Evolutionary conservation across 805 yeast genomes (phyloP).

Genomic region (Candida wancherniae): DNA sequence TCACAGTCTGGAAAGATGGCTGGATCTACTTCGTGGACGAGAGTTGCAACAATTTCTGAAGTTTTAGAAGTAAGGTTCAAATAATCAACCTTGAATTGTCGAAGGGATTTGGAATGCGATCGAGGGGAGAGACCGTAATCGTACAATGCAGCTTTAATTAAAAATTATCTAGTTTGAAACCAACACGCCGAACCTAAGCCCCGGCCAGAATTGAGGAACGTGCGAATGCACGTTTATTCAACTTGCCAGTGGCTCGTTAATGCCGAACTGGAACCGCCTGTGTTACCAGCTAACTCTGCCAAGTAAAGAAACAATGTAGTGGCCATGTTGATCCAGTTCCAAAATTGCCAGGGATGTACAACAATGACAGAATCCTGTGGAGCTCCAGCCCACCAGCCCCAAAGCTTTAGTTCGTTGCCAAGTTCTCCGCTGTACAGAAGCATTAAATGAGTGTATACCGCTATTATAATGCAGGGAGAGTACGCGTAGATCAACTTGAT

Average conservation of each 20-base stretch:
- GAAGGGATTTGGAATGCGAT: no score
- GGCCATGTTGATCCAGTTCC: constrained; percentile 95
- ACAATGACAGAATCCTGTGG: constrained; percentile 21
- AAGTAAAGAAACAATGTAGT: constrained; percentile 75
- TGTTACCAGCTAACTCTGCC: constrained; percentile 58
- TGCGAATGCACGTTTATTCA: constrained; percentile 19
- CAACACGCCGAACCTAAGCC: background rate
- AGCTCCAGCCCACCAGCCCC: constrained; percentile 47
- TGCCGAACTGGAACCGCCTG: constrained; percentile 25
- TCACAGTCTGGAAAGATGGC: constrained; percentile 47
- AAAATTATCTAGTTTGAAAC: no score
- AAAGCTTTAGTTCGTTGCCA: constrained; percentile 55
- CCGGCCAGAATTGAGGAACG: background rate
- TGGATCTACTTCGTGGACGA: constrained; percentile 51
- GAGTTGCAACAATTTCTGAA: constrained; percentile 53
- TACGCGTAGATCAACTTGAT: constrained; percentile 72
- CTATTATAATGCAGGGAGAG: constrained; percentile 90
- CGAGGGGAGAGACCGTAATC: no score
- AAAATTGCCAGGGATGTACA: constrained; percentile 84
- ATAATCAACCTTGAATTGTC: no score
- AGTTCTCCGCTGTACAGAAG: constrained; percentile 80
- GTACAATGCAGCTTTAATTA: no score
- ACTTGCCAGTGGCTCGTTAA: constrained; percentile 43
- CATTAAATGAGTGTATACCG: constrained; percentile 91
- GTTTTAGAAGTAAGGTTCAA: no score